A percentile compares a stretch with the other conserved stretches of the same genome.
Conservation (phyloP, 768 basidiomycete species). For the Suillus americanus region DNA sequence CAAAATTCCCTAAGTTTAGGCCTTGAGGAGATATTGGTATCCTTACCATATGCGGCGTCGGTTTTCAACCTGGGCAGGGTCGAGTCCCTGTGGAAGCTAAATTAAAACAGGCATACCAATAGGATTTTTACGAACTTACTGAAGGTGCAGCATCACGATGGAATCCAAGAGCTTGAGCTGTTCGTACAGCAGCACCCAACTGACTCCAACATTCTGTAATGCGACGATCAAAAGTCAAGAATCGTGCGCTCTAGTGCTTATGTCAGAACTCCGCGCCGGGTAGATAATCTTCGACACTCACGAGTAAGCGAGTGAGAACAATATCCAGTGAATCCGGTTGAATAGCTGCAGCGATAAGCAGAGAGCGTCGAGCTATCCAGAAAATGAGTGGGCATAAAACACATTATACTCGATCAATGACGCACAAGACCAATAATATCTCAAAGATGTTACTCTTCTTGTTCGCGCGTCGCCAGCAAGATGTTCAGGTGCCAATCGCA, state of each 20-base stretch:
- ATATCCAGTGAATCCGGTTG: constrained; percentile 92
- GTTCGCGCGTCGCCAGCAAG: constrained; percentile 79
- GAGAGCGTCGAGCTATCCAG: constrained; percentile 71
- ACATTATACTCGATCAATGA: constrained; percentile 17
- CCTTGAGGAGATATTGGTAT: neutral
- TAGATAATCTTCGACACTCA: constrained; percentile 23
- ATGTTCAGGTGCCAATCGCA: constrained; percentile 80
- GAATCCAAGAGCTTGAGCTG: constrained; percentile 90
- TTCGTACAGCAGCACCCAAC: constrained; percentile 87
- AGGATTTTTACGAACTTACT: constrained; percentile 43
- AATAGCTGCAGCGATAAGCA: constrained; percentile 90
- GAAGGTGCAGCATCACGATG: constrained; percentile 86
- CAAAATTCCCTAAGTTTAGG: constrained; percentile 11
- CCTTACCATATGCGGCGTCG: constrained; percentile 83
- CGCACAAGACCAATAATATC: constrained; percentile 97
- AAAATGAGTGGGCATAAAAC: constrained; percentile 18
- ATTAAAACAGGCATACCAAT: constrained; percentile 10
- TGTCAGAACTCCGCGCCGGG: neutral
- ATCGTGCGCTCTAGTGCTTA: constrained; percentile 59
- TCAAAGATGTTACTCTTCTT: constrained; percentile 75
- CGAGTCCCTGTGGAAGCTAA: constrained; percentile 53
- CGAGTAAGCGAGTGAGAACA: constrained; percentile 86
- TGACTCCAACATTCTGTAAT: constrained; percentile 98
- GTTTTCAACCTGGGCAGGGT: constrained; percentile 79
- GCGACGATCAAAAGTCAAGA: constrained; percentile 70